These are phyloP conservation scores for Conticribra guillardii DNA, from an alignment of 108 stramenopile genomes.

Conservation along the genomic window DNA sequence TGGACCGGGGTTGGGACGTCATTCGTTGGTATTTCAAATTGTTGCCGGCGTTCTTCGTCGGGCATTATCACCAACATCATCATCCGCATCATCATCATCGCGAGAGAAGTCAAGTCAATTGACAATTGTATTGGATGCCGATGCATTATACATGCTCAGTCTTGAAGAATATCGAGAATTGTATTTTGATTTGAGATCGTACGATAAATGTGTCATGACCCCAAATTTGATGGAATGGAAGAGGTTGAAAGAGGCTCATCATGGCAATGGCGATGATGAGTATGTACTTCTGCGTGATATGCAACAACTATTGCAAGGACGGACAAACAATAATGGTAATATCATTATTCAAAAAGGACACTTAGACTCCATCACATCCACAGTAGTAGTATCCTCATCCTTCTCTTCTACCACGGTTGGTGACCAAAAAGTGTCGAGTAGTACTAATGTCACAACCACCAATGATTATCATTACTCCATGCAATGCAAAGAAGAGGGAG, in stretches of 20 bases:
- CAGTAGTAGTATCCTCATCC: too few relatives aligned
- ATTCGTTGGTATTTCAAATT: slow-evolving; percentile 67
- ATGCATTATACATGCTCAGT: slow-evolving; percentile 89
- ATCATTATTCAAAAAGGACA: slow-evolving; percentile 74
- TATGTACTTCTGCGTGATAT: too few relatives aligned
- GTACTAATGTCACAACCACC: too few relatives aligned
- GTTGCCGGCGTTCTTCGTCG: slow-evolving; percentile 59
- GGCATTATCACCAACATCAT: too few relatives aligned
- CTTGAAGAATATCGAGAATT: slow-evolving; percentile 53
- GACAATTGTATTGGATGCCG: slow-evolving; percentile 93
- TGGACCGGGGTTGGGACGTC: slow-evolving; percentile 95
- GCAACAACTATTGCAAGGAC: too few relatives aligned
- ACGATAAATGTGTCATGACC: slow-evolving; percentile 81
- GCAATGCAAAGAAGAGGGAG: slow-evolving; percentile 78
- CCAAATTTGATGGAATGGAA: slow-evolving; percentile 94
- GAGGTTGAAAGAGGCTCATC: slow-evolving; percentile 46
- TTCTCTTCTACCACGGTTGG: too few relatives aligned
- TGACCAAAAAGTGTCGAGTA: too few relatives aligned
- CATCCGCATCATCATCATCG: too few relatives aligned
- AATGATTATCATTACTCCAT: too few relatives aligned
- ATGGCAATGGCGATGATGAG: slow-evolving; percentile 12
- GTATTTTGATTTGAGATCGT: slow-evolving; percentile 28
- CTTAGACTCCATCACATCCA: slow-evolving; percentile 46
- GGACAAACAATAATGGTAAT: slow-evolving; percentile 16
- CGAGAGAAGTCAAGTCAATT: slow-evolving; percentile 41